Evolutionary conservation across 192 early-diverging fungal genomes (phyloP), one percentile per base, ranked within the genome.

Genomic region (Chytriomyces confervae): DNA sequence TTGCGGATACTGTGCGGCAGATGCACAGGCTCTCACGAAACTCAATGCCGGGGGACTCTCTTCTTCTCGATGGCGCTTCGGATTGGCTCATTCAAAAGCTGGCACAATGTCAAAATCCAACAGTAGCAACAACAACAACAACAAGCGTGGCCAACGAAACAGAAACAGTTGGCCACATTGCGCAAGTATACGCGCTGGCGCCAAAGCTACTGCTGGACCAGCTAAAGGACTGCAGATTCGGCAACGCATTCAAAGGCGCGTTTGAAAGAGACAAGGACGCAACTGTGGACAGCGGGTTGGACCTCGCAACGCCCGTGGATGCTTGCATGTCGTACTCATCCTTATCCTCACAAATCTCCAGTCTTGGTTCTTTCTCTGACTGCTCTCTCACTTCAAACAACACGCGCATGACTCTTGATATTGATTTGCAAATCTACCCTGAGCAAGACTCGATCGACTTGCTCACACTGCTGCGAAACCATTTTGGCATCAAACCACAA

Each of bases 401-500:
- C 45, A 64, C 69, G 18, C 24, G 23, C 44, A 60, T 57, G 61
- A 11, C 72, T 10, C 72, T 86, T 9, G 49, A 70, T 0, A 27
- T 82, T 45, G 70, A 77, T 13, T 61, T 84, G 6, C 61, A 61
- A 20, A 62, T 75, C 10, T 80, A 80, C 51, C 57, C 50, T 10
- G 69, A 69, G 2, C 23, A 23, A 3, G 83, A 82, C 36, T 71
- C 67, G 5, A 60, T 83, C 44, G 66, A 79, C 11, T 66, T 83
- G 2, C 50, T 83, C 16, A 13, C 83, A 13, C 77, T 86, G 0
- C 76, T 82, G 0, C 81, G 82, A 53, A 77, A 68, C n/a, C 73
- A 49, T 18, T 71, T 86, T 62, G 80, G 83, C 23, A 71, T 79
- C 61, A 51, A 75, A 43, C 79, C 76, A 48, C 50, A 78, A 6